phyloP scores from a whole-genome alignment of 2,329 filamentous ascomycete genomes.

The Scedosporium minutisporum region DNA sequence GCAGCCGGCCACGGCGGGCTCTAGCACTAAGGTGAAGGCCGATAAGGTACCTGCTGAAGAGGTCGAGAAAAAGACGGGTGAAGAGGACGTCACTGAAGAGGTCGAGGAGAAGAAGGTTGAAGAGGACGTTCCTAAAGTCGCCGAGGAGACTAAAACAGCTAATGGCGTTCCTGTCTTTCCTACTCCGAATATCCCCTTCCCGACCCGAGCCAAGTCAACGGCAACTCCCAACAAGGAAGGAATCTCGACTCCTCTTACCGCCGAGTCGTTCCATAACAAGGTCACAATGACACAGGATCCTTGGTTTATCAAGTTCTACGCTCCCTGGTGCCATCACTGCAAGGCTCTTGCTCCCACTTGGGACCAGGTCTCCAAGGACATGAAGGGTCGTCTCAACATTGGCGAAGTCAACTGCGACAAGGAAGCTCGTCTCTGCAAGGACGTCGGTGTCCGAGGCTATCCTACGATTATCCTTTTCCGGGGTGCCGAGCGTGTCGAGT shows the following conservation, averaged over 20 bases:
- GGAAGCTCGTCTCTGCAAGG: slow-evolving; percentile 83
- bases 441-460: slow-evolving; percentile 68
- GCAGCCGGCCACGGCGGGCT: not conserved
- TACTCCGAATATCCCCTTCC: slow-evolving; percentile 14
- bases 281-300: slow-evolving; percentile 83
- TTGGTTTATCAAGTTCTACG: slow-evolving; percentile 99
- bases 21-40: slow-evolving; percentile 27
- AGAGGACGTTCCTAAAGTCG: slow-evolving; percentile 12
- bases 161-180: slow-evolving; percentile 18
- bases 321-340: slow-evolving; percentile 94
- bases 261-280: slow-evolving; percentile 74
- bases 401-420: slow-evolving; percentile 93
- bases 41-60: slow-evolving; percentile 10
- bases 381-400: slow-evolving; percentile 82
- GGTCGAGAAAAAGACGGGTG: slow-evolving; percentile 8
- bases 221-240: slow-evolving; percentile 65
- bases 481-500: slow-evolving; percentile 84
- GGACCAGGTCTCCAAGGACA: slow-evolving; percentile 80
- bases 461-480: slow-evolving; percentile 91
- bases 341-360: slow-evolving; percentile 86
- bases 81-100: slow-evolving; percentile 12
- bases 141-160: slow-evolving; percentile 18
- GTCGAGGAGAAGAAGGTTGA: slow-evolving; percentile 3
- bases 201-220: slow-evolving; percentile 40
- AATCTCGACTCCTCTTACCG: slow-evolving; percentile 62